Evolutionary conservation across 2,329 filamentous ascomycete genomes (phyloP), one percentile per base, ranked within the genome.

Genomic region (Nannizziopsis arthrosporioides): DNA sequence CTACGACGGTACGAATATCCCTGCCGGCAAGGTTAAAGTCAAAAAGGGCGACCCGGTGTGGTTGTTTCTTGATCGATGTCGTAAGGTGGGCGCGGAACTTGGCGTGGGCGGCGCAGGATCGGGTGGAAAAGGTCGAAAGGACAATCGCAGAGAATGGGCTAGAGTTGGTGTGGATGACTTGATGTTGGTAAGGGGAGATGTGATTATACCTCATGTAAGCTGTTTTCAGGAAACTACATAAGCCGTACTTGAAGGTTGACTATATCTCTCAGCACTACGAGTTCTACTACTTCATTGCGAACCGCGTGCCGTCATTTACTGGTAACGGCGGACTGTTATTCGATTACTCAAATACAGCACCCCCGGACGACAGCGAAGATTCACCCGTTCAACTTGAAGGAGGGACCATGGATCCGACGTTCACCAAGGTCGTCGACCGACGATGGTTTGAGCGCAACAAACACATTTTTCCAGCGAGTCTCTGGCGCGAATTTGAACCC

Each of bases 391-490:
- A 22, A 46, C 75, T 82, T 10, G 90, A 95, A 68, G 90, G 90
- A 11, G 80, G 74, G 19, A 66, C 73, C 36, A 84, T 92, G 53
- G 89, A 96, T 57, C 81, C 89, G 0, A 76, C 76, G 2, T 68
- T 84, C 53, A 96, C 90, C 2, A 96, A 95, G 63, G 89, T 98
- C 2, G 90, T 98, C 3, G 90, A 98, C 69, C 77, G 92, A 51
- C 74, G 92, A 51, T 98, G 92, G 92, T 98, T 95, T 64, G 88
- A 95, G 71, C 79, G 82, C 60, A 95, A 96, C 64, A 98, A 96
- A 68, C 92, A 98, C 66, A 96, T 98, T 50, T 98, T 90, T 63
- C 92, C 92, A 0, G 90, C 90, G 15, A 96, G 86, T 62, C 77
- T 90, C 41, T 98, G 92, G 92, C 86, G 89, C 58, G 85, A 94